phyloP scores from a whole-genome alignment of 129 eudicot species.

The Flaveria sonorensis region DNA sequence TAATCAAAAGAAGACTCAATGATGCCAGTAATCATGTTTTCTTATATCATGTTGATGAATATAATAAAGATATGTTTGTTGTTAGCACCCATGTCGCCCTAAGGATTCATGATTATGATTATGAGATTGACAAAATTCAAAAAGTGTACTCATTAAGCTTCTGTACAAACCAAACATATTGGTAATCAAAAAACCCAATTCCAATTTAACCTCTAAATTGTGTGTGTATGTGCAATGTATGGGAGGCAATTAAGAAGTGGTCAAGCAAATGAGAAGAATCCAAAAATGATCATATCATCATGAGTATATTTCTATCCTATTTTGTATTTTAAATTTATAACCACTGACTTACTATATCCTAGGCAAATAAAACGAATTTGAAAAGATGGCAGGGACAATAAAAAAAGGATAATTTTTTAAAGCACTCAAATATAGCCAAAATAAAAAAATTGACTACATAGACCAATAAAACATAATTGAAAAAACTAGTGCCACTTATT shows the following conservation, averaged over 20 bases:
- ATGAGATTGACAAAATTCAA: background rate
- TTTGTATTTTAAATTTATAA: background rate
- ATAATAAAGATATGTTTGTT: background rate
- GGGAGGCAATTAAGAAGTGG: background rate
- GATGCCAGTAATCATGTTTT: background rate
- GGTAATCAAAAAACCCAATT: background rate
- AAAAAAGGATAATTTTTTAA: background rate
- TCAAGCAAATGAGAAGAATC: background rate
- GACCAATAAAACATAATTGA: background rate
- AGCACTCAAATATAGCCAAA: background rate
- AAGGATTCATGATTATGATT: background rate
- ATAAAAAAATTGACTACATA: background rate
- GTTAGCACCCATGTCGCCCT: background rate
- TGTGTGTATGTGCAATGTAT: background rate
- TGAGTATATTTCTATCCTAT: background rate
- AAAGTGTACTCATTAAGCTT: background rate
- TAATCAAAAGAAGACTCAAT: background rate
- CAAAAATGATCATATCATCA: background rate
- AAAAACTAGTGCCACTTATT: background rate
- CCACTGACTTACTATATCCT: background rate
- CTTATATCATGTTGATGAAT: background rate
- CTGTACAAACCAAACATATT: background rate
- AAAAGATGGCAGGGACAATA: background rate
- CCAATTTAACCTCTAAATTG: background rate
- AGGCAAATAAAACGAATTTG: background rate